Base-by-base conservation (phyloP, 179 eudicot genomes). In the Silene vulgaris region DNA sequence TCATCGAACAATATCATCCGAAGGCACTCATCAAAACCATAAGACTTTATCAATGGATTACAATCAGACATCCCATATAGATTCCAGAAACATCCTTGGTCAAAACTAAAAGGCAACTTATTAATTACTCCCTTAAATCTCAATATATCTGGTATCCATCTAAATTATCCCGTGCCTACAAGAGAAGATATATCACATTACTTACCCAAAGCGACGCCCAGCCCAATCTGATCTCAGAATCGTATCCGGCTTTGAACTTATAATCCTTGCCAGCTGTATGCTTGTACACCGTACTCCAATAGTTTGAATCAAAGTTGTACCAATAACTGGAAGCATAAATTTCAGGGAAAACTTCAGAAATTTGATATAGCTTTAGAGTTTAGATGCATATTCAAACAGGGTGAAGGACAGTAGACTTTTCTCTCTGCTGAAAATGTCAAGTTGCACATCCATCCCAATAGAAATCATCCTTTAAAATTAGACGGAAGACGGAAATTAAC, bases 191-290 rank as follows among this genome's bases (percentile, higher is more conserved):
- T 35, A 69, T 73, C 3, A 37, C 23, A 48, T 30, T 35, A 75
- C 89, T 84, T 81, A 92, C 98, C 98, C 97, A 94, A 72, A 94
- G 90, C 80, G 96, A 94, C 52, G 97, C 97, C 96, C 98, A 92
- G 20, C 98, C 96, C 77, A 92, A 89, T 80, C 90, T 89, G 57
- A 87, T 88, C 75, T 84, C 89, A 16, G 98, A 90, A 84, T 92
- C 98, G 85, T 94, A 94, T 69, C 98, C 96, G 74, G 90, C 89
- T 92, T 94, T 94, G 78, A 94, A 80, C 69, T 94, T 94, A 89
- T 87, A 94, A 78, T 94, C 98, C 79, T 90, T 90, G 57, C 96
- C 91, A 81, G 84, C 87, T 5, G 88, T 90, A 84, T 90, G 97
- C 84, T 94, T 94, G 83, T 90, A 94, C 68, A 86, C 97, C 0